A percentile compares a stretch with the other conserved stretches of the same genome.
phyloP scores from a whole-genome alignment of 1,284 basidiomycete species.

The Apiotrichum porosum region DNA sequence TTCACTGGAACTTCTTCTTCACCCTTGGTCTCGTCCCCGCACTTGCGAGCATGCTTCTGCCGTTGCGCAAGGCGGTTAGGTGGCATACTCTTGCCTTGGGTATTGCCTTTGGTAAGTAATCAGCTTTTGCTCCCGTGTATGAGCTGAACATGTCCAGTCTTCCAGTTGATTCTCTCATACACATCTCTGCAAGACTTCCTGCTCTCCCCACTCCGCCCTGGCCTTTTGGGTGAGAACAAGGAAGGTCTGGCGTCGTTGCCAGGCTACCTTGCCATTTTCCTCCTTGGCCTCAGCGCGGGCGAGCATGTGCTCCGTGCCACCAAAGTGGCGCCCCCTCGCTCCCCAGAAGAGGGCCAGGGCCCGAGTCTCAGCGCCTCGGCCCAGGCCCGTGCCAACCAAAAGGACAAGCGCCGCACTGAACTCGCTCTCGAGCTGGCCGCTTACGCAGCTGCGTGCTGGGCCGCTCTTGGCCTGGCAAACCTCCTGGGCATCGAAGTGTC shows the following conservation, averaged over 20 bases:
- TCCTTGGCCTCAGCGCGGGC: conserved; percentile 77
- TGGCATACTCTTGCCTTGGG: conserved; percentile 63
- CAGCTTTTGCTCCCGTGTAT: too few relatives aligned
- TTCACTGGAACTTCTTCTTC: conserved; percentile 99
- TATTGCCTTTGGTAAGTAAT: conserved; percentile 59
- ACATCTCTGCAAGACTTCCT: conserved; percentile 61
- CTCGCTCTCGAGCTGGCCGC: conserved; percentile 69
- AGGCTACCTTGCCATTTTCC: conserved; percentile 85
- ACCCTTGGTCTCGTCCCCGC: conserved; percentile 79
- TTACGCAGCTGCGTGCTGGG: conserved; percentile 76
- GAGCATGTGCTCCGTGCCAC: conserved; percentile 68
- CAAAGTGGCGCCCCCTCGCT: conserved; percentile 41
- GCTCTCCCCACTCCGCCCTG: conserved; percentile 59
- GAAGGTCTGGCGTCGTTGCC: conserved; percentile 79
- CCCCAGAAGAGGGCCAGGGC: background rate
- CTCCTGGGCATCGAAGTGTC: conserved; percentile 55
- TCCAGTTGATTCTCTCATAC: conserved; percentile 61
- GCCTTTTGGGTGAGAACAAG: conserved; percentile 76
- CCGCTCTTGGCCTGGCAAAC: conserved; percentile 52
- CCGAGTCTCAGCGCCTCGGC: background rate
- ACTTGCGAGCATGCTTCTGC: conserved; percentile 65
- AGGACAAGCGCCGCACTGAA: conserved; percentile 55
- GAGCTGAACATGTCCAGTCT: conserved; percentile 55
- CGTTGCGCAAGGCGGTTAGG: conserved; percentile 57
- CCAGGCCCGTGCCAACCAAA: conserved; percentile 45